phyloP scores from a whole-genome alignment of 2,329 filamentous ascomycete species.

The Diaporthe ilicicola region DNA sequence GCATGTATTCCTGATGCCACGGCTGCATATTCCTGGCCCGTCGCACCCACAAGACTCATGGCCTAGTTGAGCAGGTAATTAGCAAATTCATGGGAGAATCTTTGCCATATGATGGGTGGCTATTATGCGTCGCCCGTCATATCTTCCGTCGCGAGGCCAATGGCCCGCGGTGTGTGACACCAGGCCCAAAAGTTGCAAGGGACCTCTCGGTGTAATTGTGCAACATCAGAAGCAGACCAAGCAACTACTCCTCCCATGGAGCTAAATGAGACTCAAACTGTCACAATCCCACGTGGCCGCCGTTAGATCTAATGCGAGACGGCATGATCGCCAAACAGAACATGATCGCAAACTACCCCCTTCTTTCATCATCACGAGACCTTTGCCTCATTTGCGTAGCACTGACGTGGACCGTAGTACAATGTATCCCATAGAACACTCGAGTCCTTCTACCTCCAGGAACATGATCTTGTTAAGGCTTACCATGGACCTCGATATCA shows the following conservation, averaged over 20 bases:
- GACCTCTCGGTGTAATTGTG: constrained; percentile 8
- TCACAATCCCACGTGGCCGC: neutral
- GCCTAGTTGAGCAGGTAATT: constrained; percentile 1
- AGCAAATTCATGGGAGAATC: constrained; percentile 3
- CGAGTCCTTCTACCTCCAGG: neutral
- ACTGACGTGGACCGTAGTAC: neutral
- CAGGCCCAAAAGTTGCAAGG: neutral
- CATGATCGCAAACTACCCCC: constrained; percentile 21
- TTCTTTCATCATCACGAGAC: neutral
- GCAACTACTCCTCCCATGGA: neutral
- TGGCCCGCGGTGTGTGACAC: constrained; percentile 20
- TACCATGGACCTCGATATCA: constrained; percentile 1
- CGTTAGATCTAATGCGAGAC: neutral
- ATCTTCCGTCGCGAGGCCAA: neutral
- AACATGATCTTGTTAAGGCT: neutral
- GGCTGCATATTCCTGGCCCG: neutral
- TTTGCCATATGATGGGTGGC: neutral
- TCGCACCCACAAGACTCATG: neutral
- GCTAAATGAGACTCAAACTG: neutral
- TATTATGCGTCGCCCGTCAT: neutral
- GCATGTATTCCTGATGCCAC: constrained; percentile 8
- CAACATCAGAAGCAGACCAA: constrained; percentile 12
- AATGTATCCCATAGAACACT: neutral
- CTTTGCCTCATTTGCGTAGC: neutral
- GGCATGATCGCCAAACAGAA: neutral